Evolutionary conservation across 2,329 filamentous ascomycete species (phyloP).

Genomic region (Hymenoscyphus scutula): DNA sequence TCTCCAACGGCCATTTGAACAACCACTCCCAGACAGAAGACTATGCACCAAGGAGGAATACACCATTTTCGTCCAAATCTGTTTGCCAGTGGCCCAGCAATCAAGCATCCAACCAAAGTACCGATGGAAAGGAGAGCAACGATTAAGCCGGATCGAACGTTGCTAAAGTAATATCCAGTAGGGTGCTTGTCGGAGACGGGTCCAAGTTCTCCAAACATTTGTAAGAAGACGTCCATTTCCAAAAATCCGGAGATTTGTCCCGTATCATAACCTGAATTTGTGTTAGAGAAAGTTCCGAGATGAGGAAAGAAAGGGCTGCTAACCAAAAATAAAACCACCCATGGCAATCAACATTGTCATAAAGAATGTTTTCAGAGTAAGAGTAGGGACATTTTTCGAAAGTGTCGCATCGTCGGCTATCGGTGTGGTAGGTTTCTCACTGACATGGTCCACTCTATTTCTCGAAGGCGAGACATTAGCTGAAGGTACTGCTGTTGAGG

Average conservation of each 20-base stretch:
- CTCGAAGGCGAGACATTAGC: background rate
- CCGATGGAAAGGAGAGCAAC: slow-evolving; percentile 68
- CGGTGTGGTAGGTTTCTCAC: background rate
- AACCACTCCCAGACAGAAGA: slow-evolving; percentile 64
- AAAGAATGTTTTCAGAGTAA: slow-evolving; percentile 24
- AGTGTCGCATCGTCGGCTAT: background rate
- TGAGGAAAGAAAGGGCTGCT: background rate
- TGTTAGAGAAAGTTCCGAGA: background rate
- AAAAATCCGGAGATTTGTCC: slow-evolving; percentile 55
- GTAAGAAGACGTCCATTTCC: slow-evolving; percentile 55
- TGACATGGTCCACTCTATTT: slow-evolving; percentile 1
- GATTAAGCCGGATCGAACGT: slow-evolving; percentile 61
- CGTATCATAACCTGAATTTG: slow-evolving; percentile 29
- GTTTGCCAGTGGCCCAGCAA: slow-evolving; percentile 70
- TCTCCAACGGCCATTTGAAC: slow-evolving; percentile 60
- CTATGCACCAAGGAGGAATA: slow-evolving; percentile 50
- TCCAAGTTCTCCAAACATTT: slow-evolving; percentile 49
- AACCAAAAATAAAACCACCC: slow-evolving; percentile 36
- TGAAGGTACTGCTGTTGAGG: slow-evolving; percentile 12
- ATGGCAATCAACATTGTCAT: slow-evolving; percentile 31
- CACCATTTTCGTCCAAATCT: slow-evolving; percentile 58
- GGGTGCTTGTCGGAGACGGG: slow-evolving; percentile 27
- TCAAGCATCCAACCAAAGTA: slow-evolving; percentile 75
- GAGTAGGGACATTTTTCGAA: slow-evolving; percentile 13
- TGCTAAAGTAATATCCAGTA: slow-evolving; percentile 46